Percentiles rank a stretch among this genome's conserved stretches.
phyloP scores from a whole-genome alignment of 805 yeast genomes.

The Candida sonorensis region DNA sequence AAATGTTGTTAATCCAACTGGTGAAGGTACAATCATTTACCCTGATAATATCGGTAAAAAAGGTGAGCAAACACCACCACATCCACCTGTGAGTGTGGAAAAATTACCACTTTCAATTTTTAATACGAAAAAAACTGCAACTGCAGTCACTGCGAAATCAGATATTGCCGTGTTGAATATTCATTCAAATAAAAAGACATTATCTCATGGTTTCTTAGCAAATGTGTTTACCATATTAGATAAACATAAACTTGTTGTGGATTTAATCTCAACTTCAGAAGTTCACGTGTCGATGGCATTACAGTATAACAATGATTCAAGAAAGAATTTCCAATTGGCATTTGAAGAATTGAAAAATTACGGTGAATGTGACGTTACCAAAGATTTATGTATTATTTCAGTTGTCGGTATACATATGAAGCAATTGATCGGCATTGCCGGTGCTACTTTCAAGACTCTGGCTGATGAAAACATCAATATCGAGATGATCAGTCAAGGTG shows the following conservation, averaged over 20 bases:
- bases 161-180: conserved; percentile 88
- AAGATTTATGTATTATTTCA: conserved; percentile 85
- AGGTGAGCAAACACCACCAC: conserved; percentile 91
- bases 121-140: conserved; percentile 61
- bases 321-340: conserved; percentile 57
- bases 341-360: conserved; percentile 68
- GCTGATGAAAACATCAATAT: conserved; percentile 90
- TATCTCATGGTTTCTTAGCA: conserved; percentile 93
- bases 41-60: conserved; percentile 83
- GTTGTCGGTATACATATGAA: conserved; percentile 97
- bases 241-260: conserved; percentile 80
- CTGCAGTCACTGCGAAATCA: conserved; percentile 94
- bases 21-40: conserved; percentile 87
- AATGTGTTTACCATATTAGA: conserved; percentile 83
- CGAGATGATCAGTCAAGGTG: conserved; percentile 98
- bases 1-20: conserved; percentile 91
- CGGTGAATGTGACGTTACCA: conserved; percentile 86
- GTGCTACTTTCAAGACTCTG: conserved; percentile 89
- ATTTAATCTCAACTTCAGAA: conserved; percentile 92
- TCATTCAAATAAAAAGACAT: conserved; percentile 87
- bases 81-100: conserved; percentile 78
- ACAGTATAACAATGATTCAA: conserved; percentile 61
- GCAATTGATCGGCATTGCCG: conserved; percentile 94
- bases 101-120: conserved; percentile 33
- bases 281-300: conserved; percentile 98